Percentiles rank a stretch among this genome's conserved stretches.
Conservation (phyloP, 768 basidiomycete genomes). For the Naematelia aurantialba region DNA sequence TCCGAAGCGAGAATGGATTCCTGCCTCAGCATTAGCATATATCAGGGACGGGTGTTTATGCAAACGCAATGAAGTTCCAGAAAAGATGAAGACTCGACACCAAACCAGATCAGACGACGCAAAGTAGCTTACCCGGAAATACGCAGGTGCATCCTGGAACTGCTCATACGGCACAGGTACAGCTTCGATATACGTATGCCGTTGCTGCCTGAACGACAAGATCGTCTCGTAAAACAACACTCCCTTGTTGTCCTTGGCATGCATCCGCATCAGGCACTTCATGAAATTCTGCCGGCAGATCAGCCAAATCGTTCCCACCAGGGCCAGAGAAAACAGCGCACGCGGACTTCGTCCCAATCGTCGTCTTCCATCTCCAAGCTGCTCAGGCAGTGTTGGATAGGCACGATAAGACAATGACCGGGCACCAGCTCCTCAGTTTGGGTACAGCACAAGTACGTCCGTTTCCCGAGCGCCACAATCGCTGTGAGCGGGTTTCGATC, state of each 20-base stretch:
- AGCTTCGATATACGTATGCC: slow-evolving; percentile 89
- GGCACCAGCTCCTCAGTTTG: slow-evolving; percentile 78
- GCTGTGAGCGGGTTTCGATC: slow-evolving; percentile 83
- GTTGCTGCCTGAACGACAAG: slow-evolving; percentile 76
- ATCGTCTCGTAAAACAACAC: slow-evolving; percentile 95
- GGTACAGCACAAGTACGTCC: slow-evolving; percentile 87
- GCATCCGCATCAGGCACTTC: slow-evolving; percentile 96
- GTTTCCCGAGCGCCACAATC: slow-evolving; percentile 82
- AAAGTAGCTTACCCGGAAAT: slow-evolving; percentile 68
- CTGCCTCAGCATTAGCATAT: slow-evolving; percentile 2
- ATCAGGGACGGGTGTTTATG: too few species aligned
- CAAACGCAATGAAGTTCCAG: too few species aligned
- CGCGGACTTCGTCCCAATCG: slow-evolving; percentile 94
- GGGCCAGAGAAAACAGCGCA: slow-evolving; percentile 51
- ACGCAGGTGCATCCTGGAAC: slow-evolving; percentile 82
- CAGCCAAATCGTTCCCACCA: neutral
- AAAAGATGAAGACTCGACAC: neutral
- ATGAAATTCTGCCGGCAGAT: slow-evolving; percentile 60
- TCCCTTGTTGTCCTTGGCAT: slow-evolving; percentile 84
- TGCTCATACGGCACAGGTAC: slow-evolving; percentile 85
- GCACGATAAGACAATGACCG: slow-evolving; percentile 92
- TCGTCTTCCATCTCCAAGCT: slow-evolving; percentile 94
- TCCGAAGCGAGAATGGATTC: slow-evolving; percentile 93
- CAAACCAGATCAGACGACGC: neutral
- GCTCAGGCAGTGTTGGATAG: slow-evolving; percentile 86